Percentiles rank a stretch among this genome's conserved stretches.
These are phyloP conservation scores for Dioscorea dumetorum DNA, from an alignment of 106 monocot genomes.

Conservation along the genomic window DNA sequence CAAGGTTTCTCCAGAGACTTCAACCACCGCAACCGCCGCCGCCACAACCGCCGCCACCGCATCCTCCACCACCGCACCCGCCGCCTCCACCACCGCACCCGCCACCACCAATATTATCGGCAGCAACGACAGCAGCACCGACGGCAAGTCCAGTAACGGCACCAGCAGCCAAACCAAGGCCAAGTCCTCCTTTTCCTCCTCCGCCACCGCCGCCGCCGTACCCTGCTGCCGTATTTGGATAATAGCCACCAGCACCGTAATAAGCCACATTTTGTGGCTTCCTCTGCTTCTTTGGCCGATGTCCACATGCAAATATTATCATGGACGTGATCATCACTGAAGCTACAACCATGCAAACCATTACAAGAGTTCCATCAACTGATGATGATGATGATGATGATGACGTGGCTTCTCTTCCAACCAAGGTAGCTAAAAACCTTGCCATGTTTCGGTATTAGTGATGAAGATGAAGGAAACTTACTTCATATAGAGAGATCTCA, in stretches of 20 bases:
- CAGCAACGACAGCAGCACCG: neutral
- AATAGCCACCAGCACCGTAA: conserved; percentile 2
- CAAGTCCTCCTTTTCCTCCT: neutral
- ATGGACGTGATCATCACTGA: neutral
- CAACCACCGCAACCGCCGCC: neutral
- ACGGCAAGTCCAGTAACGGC: neutral
- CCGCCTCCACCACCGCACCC: neutral
- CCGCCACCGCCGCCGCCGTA: neutral
- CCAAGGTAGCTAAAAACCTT: neutral
- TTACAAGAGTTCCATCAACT: neutral
- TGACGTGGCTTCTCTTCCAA: neutral
- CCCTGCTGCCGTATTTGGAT: neutral
- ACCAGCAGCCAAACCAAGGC: neutral
- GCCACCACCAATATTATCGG: neutral
- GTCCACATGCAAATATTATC: conserved; percentile 6
- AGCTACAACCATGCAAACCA: neutral
- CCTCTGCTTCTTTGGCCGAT: neutral
- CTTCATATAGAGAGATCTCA: no score
- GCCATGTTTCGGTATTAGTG: neutral
- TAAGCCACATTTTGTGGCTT: neutral
- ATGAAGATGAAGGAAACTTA: no score
- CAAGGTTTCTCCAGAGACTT: neutral
- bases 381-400: neutral
- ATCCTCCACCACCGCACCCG: neutral
- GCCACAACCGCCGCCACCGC: neutral